phyloP scores from a whole-genome alignment of 2,329 filamentous ascomycete species.

The Xylariaceae sp. region DNA sequence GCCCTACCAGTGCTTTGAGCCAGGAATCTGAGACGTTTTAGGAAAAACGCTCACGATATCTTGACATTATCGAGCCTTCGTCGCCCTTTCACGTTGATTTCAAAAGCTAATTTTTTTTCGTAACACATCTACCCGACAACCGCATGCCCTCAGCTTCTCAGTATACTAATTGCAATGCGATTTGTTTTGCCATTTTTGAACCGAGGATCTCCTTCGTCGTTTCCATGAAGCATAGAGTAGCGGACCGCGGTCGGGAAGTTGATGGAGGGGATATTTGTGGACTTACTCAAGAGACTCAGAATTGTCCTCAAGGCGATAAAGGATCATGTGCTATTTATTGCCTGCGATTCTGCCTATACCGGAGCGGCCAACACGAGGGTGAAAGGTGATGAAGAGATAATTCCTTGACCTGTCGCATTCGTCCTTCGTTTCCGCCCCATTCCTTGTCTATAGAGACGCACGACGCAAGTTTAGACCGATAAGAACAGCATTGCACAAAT shows the following conservation, averaged over 20 bases:
- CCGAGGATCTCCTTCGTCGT: too few species aligned
- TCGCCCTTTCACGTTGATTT: conserved; percentile 43
- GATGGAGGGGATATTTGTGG: too few species aligned
- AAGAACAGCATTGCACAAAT: conserved; percentile 8
- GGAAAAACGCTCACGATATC: conserved; percentile 40
- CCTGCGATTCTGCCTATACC: too few species aligned
- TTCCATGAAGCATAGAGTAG: too few species aligned
- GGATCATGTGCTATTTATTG: too few species aligned
- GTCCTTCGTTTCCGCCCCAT: conserved; percentile 8
- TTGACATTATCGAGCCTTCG: conserved; percentile 38
- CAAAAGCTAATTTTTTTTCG: conserved; percentile 23
- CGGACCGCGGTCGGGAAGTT: too few species aligned
- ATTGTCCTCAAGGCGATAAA: too few species aligned
- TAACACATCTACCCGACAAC: conserved; percentile 17
- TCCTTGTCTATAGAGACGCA: conserved; percentile 33
- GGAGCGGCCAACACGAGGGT: too few species aligned
- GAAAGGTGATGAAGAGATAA: not conserved
- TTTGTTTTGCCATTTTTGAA: not conserved
- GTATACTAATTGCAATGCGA: conserved; percentile 11
- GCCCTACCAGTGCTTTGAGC: conserved; percentile 45
- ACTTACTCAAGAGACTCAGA: too few species aligned
- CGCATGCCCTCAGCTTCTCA: conserved; percentile 19
- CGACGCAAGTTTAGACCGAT: conserved; percentile 21
- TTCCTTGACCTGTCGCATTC: not conserved
- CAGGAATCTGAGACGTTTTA: conserved; percentile 63